Percentiles rank a stretch among this genome's conserved stretches.
Conservation (phyloP, 345 rosid genomes). For the Eucalyptus curtisii region DNA sequence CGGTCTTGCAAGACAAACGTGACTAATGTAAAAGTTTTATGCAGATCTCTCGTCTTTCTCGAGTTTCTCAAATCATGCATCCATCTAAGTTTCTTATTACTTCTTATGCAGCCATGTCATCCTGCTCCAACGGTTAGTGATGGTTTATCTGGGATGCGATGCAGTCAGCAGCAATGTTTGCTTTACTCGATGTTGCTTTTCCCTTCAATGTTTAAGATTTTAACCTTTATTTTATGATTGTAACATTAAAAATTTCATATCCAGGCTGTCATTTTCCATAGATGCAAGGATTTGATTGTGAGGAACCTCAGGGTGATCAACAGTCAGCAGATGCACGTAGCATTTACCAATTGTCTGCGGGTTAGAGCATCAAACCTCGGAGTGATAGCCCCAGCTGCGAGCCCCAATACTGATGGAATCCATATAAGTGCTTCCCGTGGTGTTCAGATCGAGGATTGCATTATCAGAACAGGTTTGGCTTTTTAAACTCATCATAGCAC, state of each 20-base stretch:
- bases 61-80: background rate
- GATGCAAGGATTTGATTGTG: constrained; percentile 65
- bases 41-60: background rate
- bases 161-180: background rate
- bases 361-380: constrained; percentile 29
- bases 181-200: background rate
- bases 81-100: constrained; percentile 7
- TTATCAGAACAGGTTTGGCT: constrained; percentile 54
- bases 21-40: constrained; percentile 19
- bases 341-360: constrained; percentile 57
- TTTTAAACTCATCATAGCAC: background rate
- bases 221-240: background rate
- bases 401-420: constrained; percentile 94
- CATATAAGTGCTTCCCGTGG: constrained; percentile 70
- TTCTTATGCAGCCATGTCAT: constrained; percentile 67
- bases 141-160: background rate
- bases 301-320: constrained; percentile 34
- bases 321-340: constrained; percentile 76
- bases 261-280: constrained; percentile 84
- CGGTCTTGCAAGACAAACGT: constrained; percentile 62
- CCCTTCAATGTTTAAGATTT: background rate
- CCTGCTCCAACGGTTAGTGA: constrained; percentile 82
- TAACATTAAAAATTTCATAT: background rate
- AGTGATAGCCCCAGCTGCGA: constrained; percentile 56
- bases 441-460: constrained; percentile 36